Evolutionary conservation across 148 eudicot species (phyloP).

Genomic region (Arctostaphylos glauca): DNA sequence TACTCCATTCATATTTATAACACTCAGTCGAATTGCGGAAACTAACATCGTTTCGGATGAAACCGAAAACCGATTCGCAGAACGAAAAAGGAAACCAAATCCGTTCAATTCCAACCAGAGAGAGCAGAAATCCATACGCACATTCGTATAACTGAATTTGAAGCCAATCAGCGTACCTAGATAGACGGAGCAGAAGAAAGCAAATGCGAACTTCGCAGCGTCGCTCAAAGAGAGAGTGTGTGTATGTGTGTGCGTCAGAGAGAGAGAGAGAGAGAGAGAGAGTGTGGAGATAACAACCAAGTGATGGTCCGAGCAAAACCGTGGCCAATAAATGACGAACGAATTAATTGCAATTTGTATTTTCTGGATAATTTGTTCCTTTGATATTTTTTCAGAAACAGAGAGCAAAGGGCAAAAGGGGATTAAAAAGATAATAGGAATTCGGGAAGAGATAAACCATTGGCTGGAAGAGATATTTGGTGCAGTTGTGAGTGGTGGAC

Average conservation of each 20-base stretch:
- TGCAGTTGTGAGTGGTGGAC: slow-evolving; percentile 22
- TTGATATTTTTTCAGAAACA: not conserved
- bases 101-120: not conserved
- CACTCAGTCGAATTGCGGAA: not conserved
- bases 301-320: slow-evolving; percentile 9
- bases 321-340: not conserved
- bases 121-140: not conserved
- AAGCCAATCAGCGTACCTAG: slow-evolving; percentile 6
- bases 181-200: not conserved
- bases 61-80: not conserved
- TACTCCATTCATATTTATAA: too few species aligned
- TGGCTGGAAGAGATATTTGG: slow-evolving; percentile 39
- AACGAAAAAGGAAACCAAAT: not conserved
- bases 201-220: not conserved
- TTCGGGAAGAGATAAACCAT: slow-evolving; percentile 5
- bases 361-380: not conserved
- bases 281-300: slow-evolving; percentile 10
- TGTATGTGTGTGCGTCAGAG: not conserved
- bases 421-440: not conserved
- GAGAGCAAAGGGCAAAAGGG: not conserved
- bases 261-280: slow-evolving; percentile 14
- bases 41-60: not conserved
- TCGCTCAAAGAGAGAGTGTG: not conserved
- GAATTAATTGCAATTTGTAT: not conserved
- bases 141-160: not conserved